These are phyloP conservation scores for Brettanomyces custersianus DNA, from an alignment of 805 yeast species.

Conservation along the genomic window DNA sequence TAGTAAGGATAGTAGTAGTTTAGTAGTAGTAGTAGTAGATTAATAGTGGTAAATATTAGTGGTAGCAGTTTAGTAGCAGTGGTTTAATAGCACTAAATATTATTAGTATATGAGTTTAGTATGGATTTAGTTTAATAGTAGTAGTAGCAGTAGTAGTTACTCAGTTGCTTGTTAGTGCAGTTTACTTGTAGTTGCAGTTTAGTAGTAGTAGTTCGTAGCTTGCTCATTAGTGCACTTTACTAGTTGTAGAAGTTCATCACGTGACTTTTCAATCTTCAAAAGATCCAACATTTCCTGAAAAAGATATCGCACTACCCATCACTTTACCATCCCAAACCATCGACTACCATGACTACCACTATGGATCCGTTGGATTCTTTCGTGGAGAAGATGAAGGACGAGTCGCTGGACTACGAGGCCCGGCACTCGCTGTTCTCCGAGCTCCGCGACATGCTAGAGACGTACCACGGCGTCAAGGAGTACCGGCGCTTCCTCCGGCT, in stretches of 20 bases:
- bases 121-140: too few relatives aligned
- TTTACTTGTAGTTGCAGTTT: too few relatives aligned
- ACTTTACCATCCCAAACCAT: neutral
- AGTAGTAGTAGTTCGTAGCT: neutral
- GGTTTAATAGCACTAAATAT: too few relatives aligned
- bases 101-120: too few relatives aligned
- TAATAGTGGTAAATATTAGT: too few relatives aligned
- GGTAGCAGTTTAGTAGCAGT: too few relatives aligned
- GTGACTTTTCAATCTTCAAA: constrained; percentile 19
- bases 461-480: constrained; percentile 72
- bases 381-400: constrained; percentile 51
- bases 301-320: too few relatives aligned
- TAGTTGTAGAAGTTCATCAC: constrained; percentile 15
- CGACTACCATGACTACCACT: neutral
- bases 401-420: constrained; percentile 44
- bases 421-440: constrained; percentile 71
- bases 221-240: neutral
- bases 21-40: too few relatives aligned
- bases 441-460: constrained; percentile 77
- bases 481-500: constrained; percentile 67
- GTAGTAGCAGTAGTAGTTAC: too few relatives aligned
- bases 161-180: too few relatives aligned
- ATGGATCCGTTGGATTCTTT: constrained; percentile 43
- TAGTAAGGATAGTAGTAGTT: too few relatives aligned
- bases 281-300: constrained; percentile 13